A percentile compares a stretch with the other conserved stretches of the same genome.
Evolutionary conservation across 768 basidiomycete genomes (phyloP).

Genomic region (Pisolithus microcarpus): DNA sequence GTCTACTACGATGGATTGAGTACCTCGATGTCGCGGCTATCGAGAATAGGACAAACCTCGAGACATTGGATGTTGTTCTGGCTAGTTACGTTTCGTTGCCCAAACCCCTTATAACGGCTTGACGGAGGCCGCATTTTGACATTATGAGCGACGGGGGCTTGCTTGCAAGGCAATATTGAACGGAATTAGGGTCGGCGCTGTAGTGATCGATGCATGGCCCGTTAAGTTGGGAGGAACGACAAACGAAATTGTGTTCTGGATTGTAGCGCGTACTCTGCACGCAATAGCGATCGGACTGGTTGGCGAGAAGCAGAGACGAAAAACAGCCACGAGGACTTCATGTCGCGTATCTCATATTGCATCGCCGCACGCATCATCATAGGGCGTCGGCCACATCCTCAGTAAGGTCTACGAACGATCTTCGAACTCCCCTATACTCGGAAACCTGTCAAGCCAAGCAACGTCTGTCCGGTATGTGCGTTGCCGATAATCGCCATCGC

Average conservation of each 20-base stretch:
- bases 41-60: conserved; percentile 6
- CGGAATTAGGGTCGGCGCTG: conserved; percentile 22
- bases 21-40: background rate
- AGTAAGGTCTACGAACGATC: conserved; percentile 18
- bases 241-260: conserved; percentile 24
- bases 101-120: conserved; percentile 21
- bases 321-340: conserved; percentile 28
- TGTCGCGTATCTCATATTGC: conserved; percentile 30
- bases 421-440: conserved; percentile 9
- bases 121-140: conserved; percentile 13
- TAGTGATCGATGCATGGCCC: conserved; percentile 24
- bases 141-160: conserved; percentile 20
- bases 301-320: conserved; percentile 26
- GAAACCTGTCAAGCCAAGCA: background rate
- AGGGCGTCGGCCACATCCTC: conserved; percentile 17
- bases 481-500: background rate
- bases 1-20: conserved; percentile 19
- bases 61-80: conserved; percentile 19
- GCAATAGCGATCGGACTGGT: conserved; percentile 29
- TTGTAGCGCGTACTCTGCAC: conserved; percentile 25
- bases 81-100: conserved; percentile 9
- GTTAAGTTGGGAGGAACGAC: conserved; percentile 15
- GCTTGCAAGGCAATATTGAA: conserved; percentile 21
- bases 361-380: conserved; percentile 26
- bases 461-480: background rate